A percentile compares a stretch with the other conserved stretches of the same genome.
These are phyloP conservation scores for Tympanopsis confertula DNA, from an alignment of 2,329 filamentous ascomycete species.

Conservation along the genomic window DNA sequence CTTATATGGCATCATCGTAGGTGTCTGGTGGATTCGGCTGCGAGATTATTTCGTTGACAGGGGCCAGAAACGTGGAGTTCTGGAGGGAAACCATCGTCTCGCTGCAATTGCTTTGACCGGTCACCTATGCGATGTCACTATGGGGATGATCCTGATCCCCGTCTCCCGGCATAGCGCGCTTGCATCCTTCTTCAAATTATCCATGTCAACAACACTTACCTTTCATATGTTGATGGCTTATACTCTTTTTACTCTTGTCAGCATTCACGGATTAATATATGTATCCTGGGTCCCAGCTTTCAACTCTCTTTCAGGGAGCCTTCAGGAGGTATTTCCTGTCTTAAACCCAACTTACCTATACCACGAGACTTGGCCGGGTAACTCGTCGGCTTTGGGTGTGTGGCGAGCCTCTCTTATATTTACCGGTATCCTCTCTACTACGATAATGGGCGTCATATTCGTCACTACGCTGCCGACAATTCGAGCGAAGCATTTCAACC, in stretches of 20 bases:
- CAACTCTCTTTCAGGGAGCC: slow-evolving; percentile 4
- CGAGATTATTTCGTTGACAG: slow-evolving; percentile 9
- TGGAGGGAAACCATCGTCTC: slow-evolving; percentile 6
- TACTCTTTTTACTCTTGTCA: slow-evolving; percentile 9
- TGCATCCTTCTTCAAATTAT: slow-evolving; percentile 13
- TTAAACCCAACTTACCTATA: slow-evolving; percentile 13
- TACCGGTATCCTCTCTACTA: slow-evolving; percentile 7
- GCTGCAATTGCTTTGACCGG: slow-evolving; percentile 13
- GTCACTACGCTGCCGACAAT: slow-evolving; percentile 11
- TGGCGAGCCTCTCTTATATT: slow-evolving; percentile 15
- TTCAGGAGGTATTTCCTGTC: slow-evolving; percentile 9
- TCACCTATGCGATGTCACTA: slow-evolving; percentile 12
- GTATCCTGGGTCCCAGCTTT: slow-evolving; percentile 9
- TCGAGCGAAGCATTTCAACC: slow-evolving; percentile 12
- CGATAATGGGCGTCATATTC: slow-evolving; percentile 10
- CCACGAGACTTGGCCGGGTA: slow-evolving; percentile 12
- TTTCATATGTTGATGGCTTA: slow-evolving; percentile 11
- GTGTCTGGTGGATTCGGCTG: slow-evolving; percentile 12
- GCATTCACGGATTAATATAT: slow-evolving; percentile 11
- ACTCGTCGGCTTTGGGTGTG: slow-evolving; percentile 8
- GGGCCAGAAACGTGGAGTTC: slow-evolving; percentile 7
- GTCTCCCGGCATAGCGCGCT: slow-evolving; percentile 13
- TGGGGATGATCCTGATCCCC: slow-evolving; percentile 14
- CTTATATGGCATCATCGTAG: slow-evolving; percentile 11
- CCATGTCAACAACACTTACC: slow-evolving; percentile 10